phyloP scores from a whole-genome alignment of 78 protist genomes.

The Dictyostelium purpureum region DNA sequence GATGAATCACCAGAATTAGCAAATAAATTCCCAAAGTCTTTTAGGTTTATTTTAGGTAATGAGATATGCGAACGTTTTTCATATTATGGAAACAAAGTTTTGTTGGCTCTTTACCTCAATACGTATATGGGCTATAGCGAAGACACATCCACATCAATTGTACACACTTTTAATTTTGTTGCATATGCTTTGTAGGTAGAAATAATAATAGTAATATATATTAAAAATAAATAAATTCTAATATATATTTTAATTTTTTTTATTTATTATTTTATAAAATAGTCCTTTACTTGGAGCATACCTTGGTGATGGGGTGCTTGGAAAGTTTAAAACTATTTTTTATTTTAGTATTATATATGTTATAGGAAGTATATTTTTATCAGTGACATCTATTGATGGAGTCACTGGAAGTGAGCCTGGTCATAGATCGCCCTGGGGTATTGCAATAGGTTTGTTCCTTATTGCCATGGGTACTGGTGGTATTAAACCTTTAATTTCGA shows the following conservation, averaged over 20 bases:
- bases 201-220: too few relatives aligned
- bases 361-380: constrained; percentile 62
- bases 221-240: background rate
- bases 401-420: constrained; percentile 71
- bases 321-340: constrained; percentile 78
- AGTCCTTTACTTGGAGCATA: constrained; percentile 82
- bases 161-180: constrained; percentile 68
- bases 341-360: constrained; percentile 59
- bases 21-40: constrained; percentile 39
- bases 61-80: constrained; percentile 83
- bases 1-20: too few relatives aligned
- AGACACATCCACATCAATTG: constrained; percentile 40
- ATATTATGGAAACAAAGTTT: constrained; percentile 66
- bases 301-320: constrained; percentile 66
- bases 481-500: constrained; percentile 45
- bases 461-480: constrained; percentile 91
- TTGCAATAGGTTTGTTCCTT: constrained; percentile 65
- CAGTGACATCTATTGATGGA: constrained; percentile 75
- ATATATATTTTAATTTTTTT: too few relatives aligned
- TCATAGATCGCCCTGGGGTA: constrained; percentile 17
- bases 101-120: constrained; percentile 64
- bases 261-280: background rate
- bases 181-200: constrained; percentile 51
- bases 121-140: constrained; percentile 36
- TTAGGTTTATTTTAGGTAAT: constrained; percentile 63